Percentiles rank a stretch among this genome's conserved stretches.
Conservation (phyloP, 805 yeast species). For the Myxozyma sirexii region DNA sequence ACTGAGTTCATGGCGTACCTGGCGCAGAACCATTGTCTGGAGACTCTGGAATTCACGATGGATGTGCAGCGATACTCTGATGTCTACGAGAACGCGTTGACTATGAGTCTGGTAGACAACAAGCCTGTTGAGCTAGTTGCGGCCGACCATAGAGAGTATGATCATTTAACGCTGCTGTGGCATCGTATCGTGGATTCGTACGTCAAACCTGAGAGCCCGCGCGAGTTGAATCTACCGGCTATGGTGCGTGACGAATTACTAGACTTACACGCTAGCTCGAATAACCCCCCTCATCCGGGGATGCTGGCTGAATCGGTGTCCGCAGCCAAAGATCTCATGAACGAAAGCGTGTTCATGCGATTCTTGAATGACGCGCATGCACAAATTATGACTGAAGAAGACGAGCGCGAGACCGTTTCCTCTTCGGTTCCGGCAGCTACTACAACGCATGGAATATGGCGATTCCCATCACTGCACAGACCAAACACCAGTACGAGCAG, state of each 20-base stretch:
- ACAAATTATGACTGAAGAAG: background rate
- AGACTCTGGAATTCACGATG: constrained; percentile 40
- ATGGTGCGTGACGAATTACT: constrained; percentile 37
- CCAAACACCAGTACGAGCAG: background rate
- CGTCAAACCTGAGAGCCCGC: constrained; percentile 35
- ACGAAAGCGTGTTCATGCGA: constrained; percentile 39
- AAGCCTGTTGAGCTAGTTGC: background rate
- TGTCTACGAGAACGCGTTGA: constrained; percentile 12
- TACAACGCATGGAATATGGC: background rate
- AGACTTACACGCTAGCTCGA: background rate
- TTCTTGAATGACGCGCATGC: constrained; percentile 34
- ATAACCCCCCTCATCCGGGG: constrained; percentile 34
- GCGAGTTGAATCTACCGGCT: constrained; percentile 42
- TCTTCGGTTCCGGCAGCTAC: background rate
- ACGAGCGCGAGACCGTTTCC: background rate
- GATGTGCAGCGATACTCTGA: constrained; percentile 38
- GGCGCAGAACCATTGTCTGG: constrained; percentile 41
- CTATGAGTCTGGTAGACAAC: background rate
- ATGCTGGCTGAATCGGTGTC: constrained; percentile 31
- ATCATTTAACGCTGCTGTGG: constrained; percentile 36
- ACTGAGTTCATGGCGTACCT: constrained; percentile 39
- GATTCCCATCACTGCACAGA: constrained; percentile 5
- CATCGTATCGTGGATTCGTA: constrained; percentile 38
- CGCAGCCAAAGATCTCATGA: constrained; percentile 38
- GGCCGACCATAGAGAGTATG: constrained; percentile 11